Conservation (phyloP, 305 asterid species). For the Solanum hybrid region DNA sequence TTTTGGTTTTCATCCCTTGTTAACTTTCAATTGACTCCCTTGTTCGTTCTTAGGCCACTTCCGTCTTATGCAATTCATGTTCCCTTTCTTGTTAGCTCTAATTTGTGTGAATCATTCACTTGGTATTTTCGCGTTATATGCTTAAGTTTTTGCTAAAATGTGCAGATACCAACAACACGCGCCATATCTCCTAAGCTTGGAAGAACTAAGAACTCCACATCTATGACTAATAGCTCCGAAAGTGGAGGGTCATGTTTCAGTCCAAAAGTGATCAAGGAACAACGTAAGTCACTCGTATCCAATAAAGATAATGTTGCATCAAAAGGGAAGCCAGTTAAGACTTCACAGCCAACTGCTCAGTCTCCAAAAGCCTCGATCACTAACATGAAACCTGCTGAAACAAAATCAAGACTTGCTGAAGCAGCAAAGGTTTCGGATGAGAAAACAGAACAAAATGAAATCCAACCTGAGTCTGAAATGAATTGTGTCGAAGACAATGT, state of each 20-base stretch:
- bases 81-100: background rate
- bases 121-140: background rate
- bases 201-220: conserved; percentile 23
- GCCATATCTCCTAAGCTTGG: conserved; percentile 42
- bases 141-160: background rate
- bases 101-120: background rate
- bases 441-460: conserved; percentile 1
- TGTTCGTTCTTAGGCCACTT: background rate
- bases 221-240: conserved; percentile 12
- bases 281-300: conserved; percentile 7
- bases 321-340: conserved; percentile 9
- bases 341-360: background rate
- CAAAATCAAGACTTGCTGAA: conserved; percentile 14
- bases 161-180: conserved; percentile 34
- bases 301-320: background rate
- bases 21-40: background rate
- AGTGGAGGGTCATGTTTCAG: conserved; percentile 17
- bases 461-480: conserved; percentile 2
- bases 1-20: background rate
- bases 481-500: conserved; percentile 5
- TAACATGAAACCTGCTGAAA: conserved; percentile 13
- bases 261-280: conserved; percentile 13
- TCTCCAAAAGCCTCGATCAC: conserved; percentile 4
- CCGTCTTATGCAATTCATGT: background rate
- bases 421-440: conserved; percentile 8